phyloP scores from a whole-genome alignment of 139 green algal species.

The Coelastrella sp. region DNA sequence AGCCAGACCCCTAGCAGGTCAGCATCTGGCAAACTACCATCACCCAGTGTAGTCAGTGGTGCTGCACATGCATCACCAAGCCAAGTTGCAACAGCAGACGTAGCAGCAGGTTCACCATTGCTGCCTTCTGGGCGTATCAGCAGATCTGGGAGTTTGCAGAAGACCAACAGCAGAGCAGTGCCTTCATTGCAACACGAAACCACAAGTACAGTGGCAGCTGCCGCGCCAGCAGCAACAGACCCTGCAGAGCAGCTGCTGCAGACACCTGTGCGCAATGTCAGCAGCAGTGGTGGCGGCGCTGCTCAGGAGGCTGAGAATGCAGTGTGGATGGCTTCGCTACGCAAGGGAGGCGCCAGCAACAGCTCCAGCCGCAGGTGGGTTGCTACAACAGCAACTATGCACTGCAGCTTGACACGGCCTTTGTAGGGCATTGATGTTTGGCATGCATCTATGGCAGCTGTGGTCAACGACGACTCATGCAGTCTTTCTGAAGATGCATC shows the following conservation, averaged over 20 bases:
- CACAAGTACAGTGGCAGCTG: neutral
- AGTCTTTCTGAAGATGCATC: too few species aligned
- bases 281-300: neutral
- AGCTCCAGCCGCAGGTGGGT: neutral
- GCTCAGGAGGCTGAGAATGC: neutral
- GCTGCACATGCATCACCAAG: neutral
- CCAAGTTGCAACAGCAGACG: neutral
- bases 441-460: too few species aligned
- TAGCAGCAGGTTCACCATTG: neutral
- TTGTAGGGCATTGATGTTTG: too few species aligned
- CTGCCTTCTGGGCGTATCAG: neutral
- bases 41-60: neutral
- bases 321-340: slow-evolving; percentile 4
- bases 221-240: neutral
- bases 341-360: neutral
- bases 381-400: neutral
- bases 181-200: too few species aligned
- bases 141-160: neutral
- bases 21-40: neutral
- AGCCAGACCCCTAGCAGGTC: neutral
- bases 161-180: too few species aligned
- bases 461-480: too few species aligned
- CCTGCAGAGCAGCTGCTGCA: neutral
- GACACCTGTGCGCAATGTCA: neutral
- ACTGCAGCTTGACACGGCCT: neutral